A percentile compares a stretch with the other conserved stretches of the same genome.
phyloP scores from a whole-genome alignment of 345 rosid genomes.

The Citrus mangshanensis region DNA sequence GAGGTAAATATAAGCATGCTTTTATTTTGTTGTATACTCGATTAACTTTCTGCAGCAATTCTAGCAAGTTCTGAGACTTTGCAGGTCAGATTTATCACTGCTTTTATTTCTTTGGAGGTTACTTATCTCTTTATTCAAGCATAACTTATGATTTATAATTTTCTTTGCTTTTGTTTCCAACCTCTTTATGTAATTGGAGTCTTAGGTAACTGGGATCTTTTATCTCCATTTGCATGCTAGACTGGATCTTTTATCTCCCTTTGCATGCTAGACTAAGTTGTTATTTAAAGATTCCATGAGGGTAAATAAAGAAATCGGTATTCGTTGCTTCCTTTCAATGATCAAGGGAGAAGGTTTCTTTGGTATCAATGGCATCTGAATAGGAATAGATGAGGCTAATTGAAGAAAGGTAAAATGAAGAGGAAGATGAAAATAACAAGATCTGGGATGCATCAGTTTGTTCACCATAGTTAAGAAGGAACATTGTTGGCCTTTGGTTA shows the following conservation, averaged over 20 bases:
- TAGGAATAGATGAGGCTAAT: neutral
- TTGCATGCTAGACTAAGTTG: neutral
- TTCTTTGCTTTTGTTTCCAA: neutral
- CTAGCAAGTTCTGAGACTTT: neutral
- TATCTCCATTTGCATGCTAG: neutral
- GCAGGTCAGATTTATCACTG: neutral
- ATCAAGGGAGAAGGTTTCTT: neutral
- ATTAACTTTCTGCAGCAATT: neutral
- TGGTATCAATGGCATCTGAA: neutral
- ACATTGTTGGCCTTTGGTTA: neutral
- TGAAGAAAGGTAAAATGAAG: neutral
- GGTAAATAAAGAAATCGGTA: neutral
- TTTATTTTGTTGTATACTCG: neutral
- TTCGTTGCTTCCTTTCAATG: neutral
- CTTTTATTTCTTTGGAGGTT: neutral
- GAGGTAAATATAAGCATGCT: slow-evolving; percentile 47
- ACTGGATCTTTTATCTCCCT: neutral
- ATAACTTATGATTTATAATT: neutral
- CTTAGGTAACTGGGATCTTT: neutral
- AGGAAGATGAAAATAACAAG: neutral
- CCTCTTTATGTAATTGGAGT: neutral
- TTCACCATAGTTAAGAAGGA: neutral
- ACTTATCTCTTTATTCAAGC: neutral
- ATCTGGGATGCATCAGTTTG: neutral
- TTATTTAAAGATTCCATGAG: neutral